Conservation (phyloP, 2,329 filamentous ascomycete species). For the Ophidiomyces ophidiicola region DNA sequence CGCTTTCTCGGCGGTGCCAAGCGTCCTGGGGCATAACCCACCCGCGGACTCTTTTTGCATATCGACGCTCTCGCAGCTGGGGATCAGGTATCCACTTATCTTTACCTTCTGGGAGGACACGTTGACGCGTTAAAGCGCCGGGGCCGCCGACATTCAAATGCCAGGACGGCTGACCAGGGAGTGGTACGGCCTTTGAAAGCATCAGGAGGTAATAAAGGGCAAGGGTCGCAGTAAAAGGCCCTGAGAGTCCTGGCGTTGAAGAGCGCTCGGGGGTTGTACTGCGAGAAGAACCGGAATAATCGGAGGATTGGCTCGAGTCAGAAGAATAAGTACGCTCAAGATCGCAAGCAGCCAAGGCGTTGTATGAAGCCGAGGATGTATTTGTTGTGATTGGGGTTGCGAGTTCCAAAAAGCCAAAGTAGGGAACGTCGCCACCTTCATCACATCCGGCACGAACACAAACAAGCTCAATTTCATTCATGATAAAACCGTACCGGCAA, state of each 20-base stretch:
- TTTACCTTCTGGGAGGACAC: conserved; percentile 40
- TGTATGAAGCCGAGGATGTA: conserved; percentile 24
- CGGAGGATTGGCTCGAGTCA: conserved; percentile 24
- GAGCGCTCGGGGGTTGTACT: conserved; percentile 17
- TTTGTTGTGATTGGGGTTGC: conserved; percentile 45
- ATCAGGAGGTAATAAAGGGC: conserved; percentile 55
- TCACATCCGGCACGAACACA: conserved; percentile 67
- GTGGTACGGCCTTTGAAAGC: conserved; percentile 49
- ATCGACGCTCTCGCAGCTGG: conserved; percentile 47
- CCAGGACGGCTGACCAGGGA: conserved; percentile 46
- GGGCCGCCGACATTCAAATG: conserved; percentile 50
- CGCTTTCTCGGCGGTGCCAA: conserved; percentile 45
- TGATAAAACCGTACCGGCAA: conserved; percentile 88
- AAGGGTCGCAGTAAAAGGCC: conserved; percentile 44
- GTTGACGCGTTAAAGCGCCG: conserved; percentile 44
- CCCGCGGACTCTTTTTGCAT: conserved; percentile 47
- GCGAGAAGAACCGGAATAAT: conserved; percentile 23
- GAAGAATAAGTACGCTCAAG: conserved; percentile 15
- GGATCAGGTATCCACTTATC: conserved; percentile 53
- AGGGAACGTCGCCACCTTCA: conserved; percentile 50
- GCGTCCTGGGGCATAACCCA: conserved; percentile 53
- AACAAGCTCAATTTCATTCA: conserved; percentile 90
- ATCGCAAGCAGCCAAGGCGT: conserved; percentile 8
- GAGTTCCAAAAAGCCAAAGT: conserved; percentile 83
- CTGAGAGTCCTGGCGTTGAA: conserved; percentile 18